Evolutionary conservation across 345 rosid species (phyloP).

Genomic region (Gynandropsis gynandra): DNA sequence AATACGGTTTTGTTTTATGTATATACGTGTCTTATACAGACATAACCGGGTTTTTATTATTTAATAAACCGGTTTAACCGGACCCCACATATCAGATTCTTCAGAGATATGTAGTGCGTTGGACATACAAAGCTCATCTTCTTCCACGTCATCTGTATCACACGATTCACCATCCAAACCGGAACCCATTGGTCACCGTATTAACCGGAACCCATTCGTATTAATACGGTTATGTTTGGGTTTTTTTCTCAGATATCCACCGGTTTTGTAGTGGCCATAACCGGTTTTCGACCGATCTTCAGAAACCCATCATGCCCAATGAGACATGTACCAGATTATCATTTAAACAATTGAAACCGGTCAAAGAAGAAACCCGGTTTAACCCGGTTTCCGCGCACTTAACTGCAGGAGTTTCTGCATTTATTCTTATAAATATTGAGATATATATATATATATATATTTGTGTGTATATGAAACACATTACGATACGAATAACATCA

Average conservation of each 20-base stretch:
- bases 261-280: too few relatives aligned
- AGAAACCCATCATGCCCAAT: background rate
- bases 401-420: too few relatives aligned
- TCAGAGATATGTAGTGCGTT: slow-evolving; percentile 1
- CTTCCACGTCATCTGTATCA: slow-evolving; percentile 3
- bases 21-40: slow-evolving; percentile 3
- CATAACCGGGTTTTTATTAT: slow-evolving; percentile 15
- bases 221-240: too few relatives aligned
- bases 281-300: background rate
- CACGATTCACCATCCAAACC: too few relatives aligned
- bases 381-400: slow-evolving; percentile 12
- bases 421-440: background rate
- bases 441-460: slow-evolving; percentile 14
- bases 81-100: slow-evolving; percentile 9
- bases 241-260: too few relatives aligned
- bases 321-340: background rate
- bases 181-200: too few relatives aligned
- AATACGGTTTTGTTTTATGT: background rate
- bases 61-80: background rate
- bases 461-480: too few relatives aligned
- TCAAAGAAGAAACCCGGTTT: background rate
- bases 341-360: background rate
- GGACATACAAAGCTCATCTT: background rate
- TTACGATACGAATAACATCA: slow-evolving; percentile 4
- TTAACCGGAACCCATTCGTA: too few relatives aligned